Conservation (phyloP, 1,284 basidiomycete genomes). For the Ustilago lituana region DNA sequence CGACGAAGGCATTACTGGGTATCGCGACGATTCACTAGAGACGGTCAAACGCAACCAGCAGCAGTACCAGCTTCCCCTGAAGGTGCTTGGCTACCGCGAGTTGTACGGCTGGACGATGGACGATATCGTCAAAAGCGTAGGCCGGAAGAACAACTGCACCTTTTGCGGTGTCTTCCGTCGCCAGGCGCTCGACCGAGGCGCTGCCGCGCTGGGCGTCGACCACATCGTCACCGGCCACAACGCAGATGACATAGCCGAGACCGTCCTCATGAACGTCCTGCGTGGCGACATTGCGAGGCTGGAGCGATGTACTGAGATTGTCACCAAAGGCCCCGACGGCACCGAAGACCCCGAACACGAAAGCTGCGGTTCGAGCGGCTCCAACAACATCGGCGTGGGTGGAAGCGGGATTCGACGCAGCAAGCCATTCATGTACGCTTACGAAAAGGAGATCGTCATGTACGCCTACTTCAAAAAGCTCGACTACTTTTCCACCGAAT, state of each 20-base stretch:
- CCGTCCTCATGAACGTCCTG: slow-evolving; percentile 99
- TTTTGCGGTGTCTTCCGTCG: slow-evolving; percentile 97
- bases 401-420: slow-evolving; percentile 94
- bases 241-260: slow-evolving; percentile 98
- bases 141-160: slow-evolving; percentile 98
- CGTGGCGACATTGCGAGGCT: slow-evolving; percentile 94
- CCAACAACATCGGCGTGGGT: slow-evolving; percentile 36
- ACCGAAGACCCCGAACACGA: slow-evolving; percentile 36
- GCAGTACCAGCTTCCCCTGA: slow-evolving; percentile 93
- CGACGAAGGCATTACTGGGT: slow-evolving; percentile 98
- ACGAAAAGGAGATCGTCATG: slow-evolving; percentile 99
- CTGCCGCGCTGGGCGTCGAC: slow-evolving; percentile 85
- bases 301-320: slow-evolving; percentile 91
- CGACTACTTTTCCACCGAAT: slow-evolving; percentile 99
- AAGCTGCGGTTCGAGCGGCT: slow-evolving; percentile 67
- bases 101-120: slow-evolving; percentile 99
- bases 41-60: slow-evolving; percentile 97
- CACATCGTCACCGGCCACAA: slow-evolving; percentile 99
- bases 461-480: slow-evolving; percentile 95
- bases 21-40: slow-evolving; percentile 97
- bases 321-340: slow-evolving; percentile 67
- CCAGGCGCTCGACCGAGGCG: slow-evolving; percentile 94
- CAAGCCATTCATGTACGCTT: slow-evolving; percentile 97
- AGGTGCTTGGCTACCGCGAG: slow-evolving; percentile 94
- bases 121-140: slow-evolving; percentile 88